phyloP scores from a whole-genome alignment of 179 eudicot genomes.

The Gypsophila paniculata region DNA sequence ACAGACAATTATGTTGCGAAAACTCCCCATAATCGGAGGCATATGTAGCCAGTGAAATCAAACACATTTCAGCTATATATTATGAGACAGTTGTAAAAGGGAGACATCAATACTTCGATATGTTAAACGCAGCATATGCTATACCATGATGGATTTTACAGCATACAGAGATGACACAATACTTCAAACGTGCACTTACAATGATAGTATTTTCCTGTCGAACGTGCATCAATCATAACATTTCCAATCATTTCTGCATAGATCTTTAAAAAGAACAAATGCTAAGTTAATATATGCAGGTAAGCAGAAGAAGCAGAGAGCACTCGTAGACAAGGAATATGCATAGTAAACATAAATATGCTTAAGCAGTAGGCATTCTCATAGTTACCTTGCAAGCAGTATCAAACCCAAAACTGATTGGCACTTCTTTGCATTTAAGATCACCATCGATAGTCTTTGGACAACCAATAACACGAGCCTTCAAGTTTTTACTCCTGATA shows the following conservation, averaged over 20 bases:
- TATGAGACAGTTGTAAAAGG: too few relatives aligned
- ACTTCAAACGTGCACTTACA: constrained; percentile 49
- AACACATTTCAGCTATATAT: background rate
- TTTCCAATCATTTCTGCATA: constrained; percentile 98
- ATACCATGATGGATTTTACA: background rate
- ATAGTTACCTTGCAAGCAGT: constrained; percentile 96
- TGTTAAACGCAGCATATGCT: too few relatives aligned
- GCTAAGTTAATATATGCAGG: background rate
- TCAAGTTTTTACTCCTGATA: constrained; percentile 76
- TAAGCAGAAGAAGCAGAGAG: background rate
- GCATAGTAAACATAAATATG: background rate
- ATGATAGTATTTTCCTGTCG: constrained; percentile 98
- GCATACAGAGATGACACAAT: background rate
- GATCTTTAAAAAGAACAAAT: constrained; percentile 43
- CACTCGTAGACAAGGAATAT: background rate
- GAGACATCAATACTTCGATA: too few relatives aligned
- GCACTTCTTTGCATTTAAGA: constrained; percentile 92
- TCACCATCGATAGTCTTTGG: constrained; percentile 99
- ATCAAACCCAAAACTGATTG: constrained; percentile 95
- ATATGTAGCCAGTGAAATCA: background rate
- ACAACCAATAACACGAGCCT: constrained; percentile 86
- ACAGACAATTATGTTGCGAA: constrained; percentile 12
- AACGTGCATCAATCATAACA: constrained; percentile 98
- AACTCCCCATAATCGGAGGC: background rate
- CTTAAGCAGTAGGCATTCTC: background rate